Percentiles rank a stretch among this genome's conserved stretches.
Conservation (phyloP, 2,329 filamentous ascomycete species). For the Penicillium palitans region DNA sequence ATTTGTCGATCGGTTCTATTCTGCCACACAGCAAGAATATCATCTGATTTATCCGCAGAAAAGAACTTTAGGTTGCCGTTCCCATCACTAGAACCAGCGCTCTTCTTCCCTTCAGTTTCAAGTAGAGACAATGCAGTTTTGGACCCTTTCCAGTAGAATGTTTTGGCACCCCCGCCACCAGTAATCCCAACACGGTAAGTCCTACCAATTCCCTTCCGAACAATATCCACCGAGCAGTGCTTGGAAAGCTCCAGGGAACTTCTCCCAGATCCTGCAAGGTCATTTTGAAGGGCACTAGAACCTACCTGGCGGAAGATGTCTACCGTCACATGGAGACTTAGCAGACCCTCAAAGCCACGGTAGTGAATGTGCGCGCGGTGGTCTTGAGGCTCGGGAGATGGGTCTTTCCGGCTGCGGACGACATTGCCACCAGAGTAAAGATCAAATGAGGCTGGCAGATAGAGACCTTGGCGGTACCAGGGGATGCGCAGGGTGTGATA, state of each 20-base stretch:
- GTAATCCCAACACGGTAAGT: conserved; percentile 1
- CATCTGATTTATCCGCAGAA: conserved; percentile 3
- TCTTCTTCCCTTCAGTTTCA: background rate
- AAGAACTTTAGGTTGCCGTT: conserved; percentile 16
- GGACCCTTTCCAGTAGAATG: conserved; percentile 8
- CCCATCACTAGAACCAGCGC: background rate
- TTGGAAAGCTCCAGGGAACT: background rate
- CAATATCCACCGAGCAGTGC: background rate
- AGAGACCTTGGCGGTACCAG: conserved; percentile 5
- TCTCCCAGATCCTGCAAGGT: background rate
- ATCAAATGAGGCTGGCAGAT: conserved; percentile 5
- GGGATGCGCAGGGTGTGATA: conserved; percentile 9
- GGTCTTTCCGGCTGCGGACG: conserved; percentile 5
- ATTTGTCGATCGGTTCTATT: conserved; percentile 6
- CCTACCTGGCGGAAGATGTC: background rate
- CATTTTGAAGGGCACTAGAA: background rate
- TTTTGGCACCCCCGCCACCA: background rate
- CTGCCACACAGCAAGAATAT: conserved; percentile 17
- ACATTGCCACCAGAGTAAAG: conserved; percentile 6
- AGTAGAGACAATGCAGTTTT: background rate
- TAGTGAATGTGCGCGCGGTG: conserved; percentile 8
- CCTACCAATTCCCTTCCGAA: conserved; percentile 2
- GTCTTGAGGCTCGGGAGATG: background rate
- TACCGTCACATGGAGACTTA: conserved; percentile 1
- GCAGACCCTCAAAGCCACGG: conserved; percentile 4